Percentiles rank a stretch among this genome's conserved stretches.
phyloP scores from a whole-genome alignment of 768 basidiomycete species.

The Pholiota conissans region DNA sequence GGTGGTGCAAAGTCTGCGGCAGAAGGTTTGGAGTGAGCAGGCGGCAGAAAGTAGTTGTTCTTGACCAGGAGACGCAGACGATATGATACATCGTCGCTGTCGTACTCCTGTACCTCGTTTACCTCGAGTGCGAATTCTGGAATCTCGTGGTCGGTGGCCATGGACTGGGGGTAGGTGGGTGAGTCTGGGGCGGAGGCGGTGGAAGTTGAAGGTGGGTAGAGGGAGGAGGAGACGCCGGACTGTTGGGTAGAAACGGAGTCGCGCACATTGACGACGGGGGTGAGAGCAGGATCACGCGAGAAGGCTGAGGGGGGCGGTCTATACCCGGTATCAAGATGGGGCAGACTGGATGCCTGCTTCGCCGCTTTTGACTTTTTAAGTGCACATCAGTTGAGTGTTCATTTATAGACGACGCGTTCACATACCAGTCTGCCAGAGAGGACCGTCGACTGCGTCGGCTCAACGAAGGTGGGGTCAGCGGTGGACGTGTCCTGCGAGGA shows the following conservation, averaged over 20 bases:
- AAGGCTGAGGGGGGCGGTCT: constrained; percentile 46
- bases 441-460: constrained; percentile 23
- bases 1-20: constrained; percentile 58
- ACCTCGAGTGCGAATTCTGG: constrained; percentile 51
- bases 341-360: constrained; percentile 29
- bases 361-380: constrained; percentile 33
- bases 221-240: constrained; percentile 71
- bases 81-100: constrained; percentile 81
- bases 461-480: constrained; percentile 32
- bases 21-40: constrained; percentile 81
- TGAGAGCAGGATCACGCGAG: constrained; percentile 46
- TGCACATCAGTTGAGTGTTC: constrained; percentile 17
- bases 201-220: constrained; percentile 75
- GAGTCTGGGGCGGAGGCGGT: constrained; percentile 65
- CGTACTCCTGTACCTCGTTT: constrained; percentile 50
- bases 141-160: constrained; percentile 40
- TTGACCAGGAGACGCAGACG: constrained; percentile 81
- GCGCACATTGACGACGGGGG: constrained; percentile 42
- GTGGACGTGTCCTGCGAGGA: constrained; percentile 22
- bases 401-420: constrained; percentile 15
- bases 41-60: constrained; percentile 88
- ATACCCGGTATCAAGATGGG: constrained; percentile 32
- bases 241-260: constrained; percentile 64
- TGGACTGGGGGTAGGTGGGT: constrained; percentile 60
- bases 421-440: constrained; percentile 35